Conservation (phyloP, 257 asterid genomes). For the Solanum commersonii region DNA sequence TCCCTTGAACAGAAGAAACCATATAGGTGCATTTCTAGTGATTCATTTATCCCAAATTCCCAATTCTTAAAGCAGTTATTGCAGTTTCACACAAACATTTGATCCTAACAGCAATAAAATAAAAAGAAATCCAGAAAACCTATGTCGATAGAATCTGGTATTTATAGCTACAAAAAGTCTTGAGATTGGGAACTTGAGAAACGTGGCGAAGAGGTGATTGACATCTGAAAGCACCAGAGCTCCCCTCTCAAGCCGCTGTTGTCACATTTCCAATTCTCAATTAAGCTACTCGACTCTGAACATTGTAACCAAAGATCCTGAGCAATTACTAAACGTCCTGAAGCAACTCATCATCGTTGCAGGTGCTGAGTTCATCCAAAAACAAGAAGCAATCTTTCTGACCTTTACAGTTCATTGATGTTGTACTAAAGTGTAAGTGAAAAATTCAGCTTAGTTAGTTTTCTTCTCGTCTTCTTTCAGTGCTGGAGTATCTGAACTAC, state of each 20-base stretch:
- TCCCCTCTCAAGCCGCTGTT: not conserved
- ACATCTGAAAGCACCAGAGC: not conserved
- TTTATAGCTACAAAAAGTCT: not conserved
- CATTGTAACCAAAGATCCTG: not conserved
- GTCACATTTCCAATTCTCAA: not conserved
- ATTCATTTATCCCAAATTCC: not conserved
- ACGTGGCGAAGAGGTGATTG: not conserved
- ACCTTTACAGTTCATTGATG: not conserved
- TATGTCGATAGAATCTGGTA: not conserved
- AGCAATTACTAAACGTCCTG: not conserved
- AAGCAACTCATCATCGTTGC: not conserved
- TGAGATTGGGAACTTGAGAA: not conserved
- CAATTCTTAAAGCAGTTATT: not conserved
- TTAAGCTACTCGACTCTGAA: not conserved
- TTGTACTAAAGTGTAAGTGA: not conserved
- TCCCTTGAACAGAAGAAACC: not conserved
- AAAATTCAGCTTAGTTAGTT: slow-evolving; percentile 46
- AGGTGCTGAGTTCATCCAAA: not conserved
- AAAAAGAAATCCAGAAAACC: not conserved
- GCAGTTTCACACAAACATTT: not conserved
- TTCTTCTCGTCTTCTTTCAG: slow-evolving; percentile 68
- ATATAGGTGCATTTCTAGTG: not conserved
- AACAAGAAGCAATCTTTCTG: not conserved
- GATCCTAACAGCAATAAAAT: not conserved
- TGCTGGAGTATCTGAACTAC: slow-evolving; percentile 21